Conservation (phyloP, 257 asterid genomes). For the Apocynum venetum region DNA sequence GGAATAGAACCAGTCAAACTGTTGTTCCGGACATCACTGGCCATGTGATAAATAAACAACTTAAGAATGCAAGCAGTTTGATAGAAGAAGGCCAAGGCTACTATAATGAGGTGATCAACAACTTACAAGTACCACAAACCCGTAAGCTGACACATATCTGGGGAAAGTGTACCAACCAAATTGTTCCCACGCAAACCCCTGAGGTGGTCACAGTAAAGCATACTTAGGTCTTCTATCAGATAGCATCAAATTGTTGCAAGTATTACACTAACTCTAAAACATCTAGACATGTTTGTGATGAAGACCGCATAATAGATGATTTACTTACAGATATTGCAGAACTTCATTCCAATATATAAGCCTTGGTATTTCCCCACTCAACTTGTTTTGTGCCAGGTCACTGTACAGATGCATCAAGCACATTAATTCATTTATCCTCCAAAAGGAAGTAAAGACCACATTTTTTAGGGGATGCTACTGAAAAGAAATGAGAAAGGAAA, state of each 20-base stretch:
- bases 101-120: not conserved
- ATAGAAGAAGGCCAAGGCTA: not conserved
- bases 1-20: slow-evolving; percentile 92
- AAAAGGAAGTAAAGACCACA: not conserved
- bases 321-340: slow-evolving; percentile 79
- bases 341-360: slow-evolving; percentile 95
- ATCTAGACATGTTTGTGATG: not conserved
- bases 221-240: not conserved
- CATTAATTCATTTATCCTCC: not conserved
- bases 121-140: slow-evolving; percentile 99
- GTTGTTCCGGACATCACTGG: slow-evolving; percentile 93
- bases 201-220: not conserved
- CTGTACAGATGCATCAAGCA: slow-evolving; percentile 30
- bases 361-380: slow-evolving; percentile 95
- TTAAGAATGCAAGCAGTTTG: not conserved
- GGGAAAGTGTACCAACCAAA: slow-evolving; percentile 77
- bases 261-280: not conserved
- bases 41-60: not conserved
- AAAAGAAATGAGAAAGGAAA: not conserved
- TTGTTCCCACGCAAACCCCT: slow-evolving; percentile 94
- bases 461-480: not conserved
- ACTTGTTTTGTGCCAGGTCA: slow-evolving; percentile 85
- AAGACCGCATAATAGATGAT: not conserved
- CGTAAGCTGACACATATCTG: slow-evolving; percentile 93
- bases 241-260: not conserved